Percentiles rank a stretch among this genome's conserved stretches.
Conservation (phyloP, 2,329 filamentous ascomycete genomes). For the Claviceps sp. region DNA sequence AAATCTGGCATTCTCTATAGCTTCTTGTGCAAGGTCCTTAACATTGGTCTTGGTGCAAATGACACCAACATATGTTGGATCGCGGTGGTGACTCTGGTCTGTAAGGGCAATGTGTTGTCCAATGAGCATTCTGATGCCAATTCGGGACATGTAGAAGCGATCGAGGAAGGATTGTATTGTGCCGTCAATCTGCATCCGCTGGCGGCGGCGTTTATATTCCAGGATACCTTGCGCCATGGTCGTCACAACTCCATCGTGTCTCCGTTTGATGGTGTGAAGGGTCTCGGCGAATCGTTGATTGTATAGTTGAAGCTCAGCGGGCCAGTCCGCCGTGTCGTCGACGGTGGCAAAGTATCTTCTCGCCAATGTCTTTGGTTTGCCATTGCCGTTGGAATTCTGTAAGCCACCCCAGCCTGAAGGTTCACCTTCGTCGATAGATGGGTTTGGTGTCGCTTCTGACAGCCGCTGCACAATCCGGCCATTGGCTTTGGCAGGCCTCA, state of each 20-base stretch:
- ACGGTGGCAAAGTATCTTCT: constrained; percentile 76
- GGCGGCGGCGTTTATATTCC: constrained; percentile 91
- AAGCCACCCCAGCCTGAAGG: constrained; percentile 47
- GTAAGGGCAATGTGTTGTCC: constrained; percentile 96
- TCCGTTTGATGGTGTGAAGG: constrained; percentile 83
- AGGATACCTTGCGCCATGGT: constrained; percentile 96
- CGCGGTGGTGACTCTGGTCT: constrained; percentile 77
- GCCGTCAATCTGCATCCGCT: constrained; percentile 96
- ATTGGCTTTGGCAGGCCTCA: constrained; percentile 45
- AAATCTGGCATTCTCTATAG: constrained; percentile 97
- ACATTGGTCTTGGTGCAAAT: constrained; percentile 99
- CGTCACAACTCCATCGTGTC: constrained; percentile 94
- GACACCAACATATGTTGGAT: constrained; percentile 92
- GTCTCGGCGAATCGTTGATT: constrained; percentile 83
- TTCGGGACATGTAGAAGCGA: constrained; percentile 98
- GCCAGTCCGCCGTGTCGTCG: constrained; percentile 82
- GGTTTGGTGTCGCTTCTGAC: constrained; percentile 76
- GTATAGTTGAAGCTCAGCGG: constrained; percentile 85
- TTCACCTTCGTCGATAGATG: constrained; percentile 74
- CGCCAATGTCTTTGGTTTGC: constrained; percentile 34
- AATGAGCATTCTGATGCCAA: constrained; percentile 97
- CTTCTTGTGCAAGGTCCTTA: constrained; percentile 84
- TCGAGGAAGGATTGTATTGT: constrained; percentile 96
- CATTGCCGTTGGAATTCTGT: constrained; percentile 30
- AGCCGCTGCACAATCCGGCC: constrained; percentile 58